Evolutionary conservation across 441 rosid genomes (phyloP).

Genomic region (Mallotus repandus): DNA sequence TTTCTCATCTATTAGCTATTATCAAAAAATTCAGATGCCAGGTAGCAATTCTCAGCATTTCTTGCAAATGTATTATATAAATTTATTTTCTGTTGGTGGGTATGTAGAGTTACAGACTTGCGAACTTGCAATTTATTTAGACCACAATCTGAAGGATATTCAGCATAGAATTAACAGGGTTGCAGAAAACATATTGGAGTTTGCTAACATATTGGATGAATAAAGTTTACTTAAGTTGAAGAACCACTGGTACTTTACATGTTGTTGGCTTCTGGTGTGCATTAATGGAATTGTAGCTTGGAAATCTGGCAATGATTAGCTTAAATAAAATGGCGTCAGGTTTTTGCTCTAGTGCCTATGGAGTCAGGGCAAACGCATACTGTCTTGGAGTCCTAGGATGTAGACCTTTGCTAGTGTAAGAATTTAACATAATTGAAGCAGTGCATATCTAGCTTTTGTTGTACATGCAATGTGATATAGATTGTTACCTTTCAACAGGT

Average conservation of each 20-base stretch:
- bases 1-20: neutral
- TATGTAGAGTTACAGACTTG: neutral
- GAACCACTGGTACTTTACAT: too few relatives aligned
- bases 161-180: too few relatives aligned
- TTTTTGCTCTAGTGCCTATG: neutral
- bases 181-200: too few relatives aligned
- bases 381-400: neutral
- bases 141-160: neutral
- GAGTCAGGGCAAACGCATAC: neutral
- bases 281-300: neutral
- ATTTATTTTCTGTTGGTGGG: neutral
- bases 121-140: neutral
- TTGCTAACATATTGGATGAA: neutral
- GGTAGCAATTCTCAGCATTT: neutral
- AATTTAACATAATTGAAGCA: too few relatives aligned
- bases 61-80: neutral
- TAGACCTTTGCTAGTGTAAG: too few relatives aligned
- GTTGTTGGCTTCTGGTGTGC: neutral
- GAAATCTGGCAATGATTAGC: neutral
- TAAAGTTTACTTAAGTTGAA: too few relatives aligned
- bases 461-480: too few relatives aligned
- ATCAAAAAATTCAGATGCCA: neutral
- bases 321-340: neutral
- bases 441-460: too few relatives aligned
- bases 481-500: too few relatives aligned